Evolutionary conservation across 225 moss, liverwort and hornwort genomes (phyloP).

Genomic region (Pseudisothecium myosuroides): DNA sequence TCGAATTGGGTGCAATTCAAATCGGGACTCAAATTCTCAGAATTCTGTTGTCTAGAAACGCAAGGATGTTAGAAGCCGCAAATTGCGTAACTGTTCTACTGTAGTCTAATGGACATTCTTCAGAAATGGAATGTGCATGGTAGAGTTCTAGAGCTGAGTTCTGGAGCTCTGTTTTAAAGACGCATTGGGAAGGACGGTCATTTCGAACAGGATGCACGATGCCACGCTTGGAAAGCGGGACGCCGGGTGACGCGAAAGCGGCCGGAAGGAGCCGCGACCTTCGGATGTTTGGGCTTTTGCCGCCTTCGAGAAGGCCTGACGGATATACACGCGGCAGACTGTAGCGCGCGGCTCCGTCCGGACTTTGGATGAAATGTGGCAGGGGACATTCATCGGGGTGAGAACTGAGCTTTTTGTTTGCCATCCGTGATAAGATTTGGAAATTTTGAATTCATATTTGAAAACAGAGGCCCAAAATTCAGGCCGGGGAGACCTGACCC

Average conservation of each 20-base stretch:
- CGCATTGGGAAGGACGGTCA: too few relatives aligned
- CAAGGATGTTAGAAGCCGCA: neutral
- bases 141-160: too few relatives aligned
- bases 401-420: too few relatives aligned
- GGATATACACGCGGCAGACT: neutral
- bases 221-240: too few relatives aligned
- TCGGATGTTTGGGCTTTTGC: too few relatives aligned
- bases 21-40: neutral
- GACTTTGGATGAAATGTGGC: neutral
- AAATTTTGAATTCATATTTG: too few relatives aligned
- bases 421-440: too few relatives aligned
- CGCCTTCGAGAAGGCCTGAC: neutral
- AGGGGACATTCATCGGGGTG: too few relatives aligned
- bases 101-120: neutral
- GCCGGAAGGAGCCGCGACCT: neutral
- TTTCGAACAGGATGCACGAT: neutral
- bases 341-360: neutral
- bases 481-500: too few relatives aligned
- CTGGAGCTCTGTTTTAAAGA: neutral
- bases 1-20: neutral
- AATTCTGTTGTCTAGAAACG: neutral
- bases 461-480: too few relatives aligned
- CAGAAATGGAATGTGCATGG: neutral
- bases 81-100: neutral
- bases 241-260: neutral